Evolutionary conservation across 2,329 filamentous ascomycete species (phyloP).

Genomic region (Leptographium flavum): DNA sequence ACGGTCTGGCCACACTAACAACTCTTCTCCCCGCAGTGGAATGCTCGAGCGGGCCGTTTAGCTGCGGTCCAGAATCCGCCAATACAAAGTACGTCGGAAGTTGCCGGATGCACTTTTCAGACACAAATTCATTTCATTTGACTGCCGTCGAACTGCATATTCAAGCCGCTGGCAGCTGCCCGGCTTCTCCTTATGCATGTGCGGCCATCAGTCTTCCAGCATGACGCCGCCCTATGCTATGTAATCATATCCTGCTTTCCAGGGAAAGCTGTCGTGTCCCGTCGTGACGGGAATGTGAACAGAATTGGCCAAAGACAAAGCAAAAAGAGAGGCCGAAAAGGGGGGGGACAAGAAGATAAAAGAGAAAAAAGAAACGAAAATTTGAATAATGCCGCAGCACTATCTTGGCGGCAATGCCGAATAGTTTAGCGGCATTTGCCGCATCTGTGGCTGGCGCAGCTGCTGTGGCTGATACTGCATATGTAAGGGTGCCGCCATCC

Average conservation of each 20-base stretch:
- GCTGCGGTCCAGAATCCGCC: no score
- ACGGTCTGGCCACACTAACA: no score
- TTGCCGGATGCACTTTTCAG: no score
- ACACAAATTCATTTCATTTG: no score
- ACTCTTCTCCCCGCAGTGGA: no score
- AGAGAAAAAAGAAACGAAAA: neutral
- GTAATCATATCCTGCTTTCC: neutral
- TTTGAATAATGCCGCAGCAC: neutral
- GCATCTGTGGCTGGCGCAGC: slow-evolving; percentile 2
- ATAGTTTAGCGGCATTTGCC: neutral
- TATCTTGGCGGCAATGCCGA: neutral
- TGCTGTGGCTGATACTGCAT: slow-evolving; percentile 7
- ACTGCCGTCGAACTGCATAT: neutral
- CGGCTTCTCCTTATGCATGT: neutral
- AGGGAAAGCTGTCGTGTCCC: neutral
- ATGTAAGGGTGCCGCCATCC: neutral
- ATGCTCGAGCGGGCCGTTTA: no score
- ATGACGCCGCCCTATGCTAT: neutral
- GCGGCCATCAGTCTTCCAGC: neutral
- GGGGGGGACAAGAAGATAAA: neutral
- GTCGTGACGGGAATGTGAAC: neutral
- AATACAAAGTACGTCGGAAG: no score
- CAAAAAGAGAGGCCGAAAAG: no score
- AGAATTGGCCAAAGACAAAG: no score
- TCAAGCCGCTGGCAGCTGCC: neutral